phyloP scores from a whole-genome alignment of 78 protist genomes.

The Planoprotostelium fungivorum region DNA sequence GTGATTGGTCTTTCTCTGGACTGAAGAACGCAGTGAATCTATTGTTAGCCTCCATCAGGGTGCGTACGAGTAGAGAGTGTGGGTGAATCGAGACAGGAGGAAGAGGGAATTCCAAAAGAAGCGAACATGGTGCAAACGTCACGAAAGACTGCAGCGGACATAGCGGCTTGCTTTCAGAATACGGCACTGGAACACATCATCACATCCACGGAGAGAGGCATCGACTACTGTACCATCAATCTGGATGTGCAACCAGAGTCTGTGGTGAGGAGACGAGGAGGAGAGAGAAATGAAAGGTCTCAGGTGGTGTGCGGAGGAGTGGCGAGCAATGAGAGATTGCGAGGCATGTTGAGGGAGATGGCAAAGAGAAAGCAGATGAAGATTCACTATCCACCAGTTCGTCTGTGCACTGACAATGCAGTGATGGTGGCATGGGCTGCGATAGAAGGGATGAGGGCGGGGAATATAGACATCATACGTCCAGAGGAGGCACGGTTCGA shows the following conservation, averaged over 20 bases:
- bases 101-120: background rate
- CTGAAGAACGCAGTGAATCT: slow-evolving; percentile 17
- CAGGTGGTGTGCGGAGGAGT: slow-evolving; percentile 74
- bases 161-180: slow-evolving; percentile 71
- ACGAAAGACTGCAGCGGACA: slow-evolving; percentile 4
- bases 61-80: too few species aligned
- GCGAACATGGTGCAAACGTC: background rate
- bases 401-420: slow-evolving; percentile 80
- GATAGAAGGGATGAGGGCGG: slow-evolving; percentile 39
- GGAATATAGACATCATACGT: too few species aligned
- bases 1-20: slow-evolving; percentile 67
- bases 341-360: slow-evolving; percentile 9
- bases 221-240: slow-evolving; percentile 25
- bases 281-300: background rate
- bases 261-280: slow-evolving; percentile 5
- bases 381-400: slow-evolving; percentile 39
- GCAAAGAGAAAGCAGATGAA: background rate
- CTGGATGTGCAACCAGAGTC: background rate
- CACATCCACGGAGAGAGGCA: slow-evolving; percentile 16
- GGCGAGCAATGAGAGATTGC: slow-evolving; percentile 34
- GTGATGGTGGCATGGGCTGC: slow-evolving; percentile 89
- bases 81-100: background rate
- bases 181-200: slow-evolving; percentile 46
- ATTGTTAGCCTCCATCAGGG: background rate
- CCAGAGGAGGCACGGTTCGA: too few species aligned